Evolutionary conservation across 2,329 filamentous ascomycete genomes (phyloP).

Genomic region (Colletotrichum melonis): DNA sequence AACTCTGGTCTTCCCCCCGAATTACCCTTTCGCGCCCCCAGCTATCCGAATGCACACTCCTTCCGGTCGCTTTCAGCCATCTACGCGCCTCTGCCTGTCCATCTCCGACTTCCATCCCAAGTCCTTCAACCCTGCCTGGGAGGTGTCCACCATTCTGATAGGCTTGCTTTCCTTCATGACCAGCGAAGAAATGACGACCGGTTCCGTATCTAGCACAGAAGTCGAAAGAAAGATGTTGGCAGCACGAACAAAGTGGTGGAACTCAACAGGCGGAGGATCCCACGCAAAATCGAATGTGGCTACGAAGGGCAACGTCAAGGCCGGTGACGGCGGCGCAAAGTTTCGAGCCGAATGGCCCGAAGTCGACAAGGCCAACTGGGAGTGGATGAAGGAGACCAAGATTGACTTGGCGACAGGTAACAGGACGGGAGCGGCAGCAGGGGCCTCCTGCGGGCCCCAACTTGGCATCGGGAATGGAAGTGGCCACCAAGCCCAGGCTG

Average conservation of each 20-base stretch:
- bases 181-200: slow-evolving; percentile 97
- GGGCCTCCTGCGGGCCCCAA: slow-evolving; percentile 61
- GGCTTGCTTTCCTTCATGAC: slow-evolving; percentile 98
- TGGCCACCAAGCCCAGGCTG: slow-evolving; percentile 72
- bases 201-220: slow-evolving; percentile 81
- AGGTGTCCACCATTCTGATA: slow-evolving; percentile 95
- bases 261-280: slow-evolving; percentile 89
- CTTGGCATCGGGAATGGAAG: slow-evolving; percentile 70
- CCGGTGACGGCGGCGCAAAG: slow-evolving; percentile 91
- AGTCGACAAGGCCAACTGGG: slow-evolving; percentile 88
- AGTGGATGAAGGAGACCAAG: slow-evolving; percentile 87
- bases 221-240: slow-evolving; percentile 84
- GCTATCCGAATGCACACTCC: slow-evolving; percentile 99
- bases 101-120: slow-evolving; percentile 99
- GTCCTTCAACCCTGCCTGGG: slow-evolving; percentile 98
- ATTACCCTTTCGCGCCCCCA: slow-evolving; percentile 97
- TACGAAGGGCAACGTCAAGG: slow-evolving; percentile 84
- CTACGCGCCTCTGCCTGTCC: slow-evolving; percentile 89
- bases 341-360: slow-evolving; percentile 93
- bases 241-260: slow-evolving; percentile 90
- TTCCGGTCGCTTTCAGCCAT: slow-evolving; percentile 93
- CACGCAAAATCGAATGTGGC: slow-evolving; percentile 64
- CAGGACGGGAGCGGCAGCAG: slow-evolving; percentile 60
- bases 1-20: slow-evolving; percentile 91
- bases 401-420: slow-evolving; percentile 83